Evolutionary conservation across 2,329 filamentous ascomycete genomes (phyloP), one percentile per base, ranked within the genome.

Genomic region (Trichothecium roseum): DNA sequence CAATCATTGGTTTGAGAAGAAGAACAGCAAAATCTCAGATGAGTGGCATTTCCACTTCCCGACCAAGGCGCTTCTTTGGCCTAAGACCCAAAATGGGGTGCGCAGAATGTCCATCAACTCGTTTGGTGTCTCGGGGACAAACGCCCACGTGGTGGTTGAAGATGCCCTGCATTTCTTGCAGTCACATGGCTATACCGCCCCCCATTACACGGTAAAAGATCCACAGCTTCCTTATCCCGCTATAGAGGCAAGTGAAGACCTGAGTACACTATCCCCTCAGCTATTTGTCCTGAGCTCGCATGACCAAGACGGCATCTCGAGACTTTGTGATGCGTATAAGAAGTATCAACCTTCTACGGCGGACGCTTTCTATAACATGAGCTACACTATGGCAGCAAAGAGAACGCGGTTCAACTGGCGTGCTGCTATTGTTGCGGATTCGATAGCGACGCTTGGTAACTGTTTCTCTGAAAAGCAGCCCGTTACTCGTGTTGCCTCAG

Each of bases 1-100:
- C 5, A 71, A 69, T 40, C 52, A 62, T 37, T 63, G 69, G 45
- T 71, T 69, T 45, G 61, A 69, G 45, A 48, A 59, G 18, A 60
- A 63, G 2, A 72, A 72, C 37, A 24, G 20, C 20, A 24, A 24
- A 24, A 24, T 24, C 20, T 24, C 29, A 5, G 29, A 31, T 3
- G 29, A 31, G 12, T 31, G 29, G 29, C 29, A 31, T 14, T 18
- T 31, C 29, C 18, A 16, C 8, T 31, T 31, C 29, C 29, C 29
- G 15, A 31, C 29, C 5, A 31, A 10, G 12, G 29, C 29, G 12
- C 18, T 16, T 14, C 38, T 45, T 5, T 63, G 60, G 58, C 59
- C 59, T 0, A 16, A 31, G 14, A 31, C 36, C 6, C 31, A 45
- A 2, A 29, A 44, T 2, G 57, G 59, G 10, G 45, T 58, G 5